These are phyloP conservation scores for Astraeus odoratus DNA, from an alignment of 768 basidiomycete species.

Conservation along the genomic window DNA sequence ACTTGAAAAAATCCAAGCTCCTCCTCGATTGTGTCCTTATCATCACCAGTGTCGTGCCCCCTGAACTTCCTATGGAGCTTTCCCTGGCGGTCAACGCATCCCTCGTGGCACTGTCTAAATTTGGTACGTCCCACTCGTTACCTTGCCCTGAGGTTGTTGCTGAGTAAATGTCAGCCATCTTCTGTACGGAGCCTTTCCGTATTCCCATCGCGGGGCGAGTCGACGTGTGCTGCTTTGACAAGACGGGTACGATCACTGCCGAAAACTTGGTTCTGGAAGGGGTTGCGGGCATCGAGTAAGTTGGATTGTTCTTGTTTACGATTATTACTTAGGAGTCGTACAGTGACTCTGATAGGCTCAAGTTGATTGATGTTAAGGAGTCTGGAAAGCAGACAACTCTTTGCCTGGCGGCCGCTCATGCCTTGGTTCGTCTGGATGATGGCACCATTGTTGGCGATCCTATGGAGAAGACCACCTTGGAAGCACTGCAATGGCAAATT, in stretches of 20 bases:
- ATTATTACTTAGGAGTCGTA: slow-evolving; percentile 1
- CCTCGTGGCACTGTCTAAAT: slow-evolving; percentile 89
- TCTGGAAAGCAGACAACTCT: slow-evolving; percentile 72
- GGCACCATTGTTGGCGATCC: slow-evolving; percentile 94
- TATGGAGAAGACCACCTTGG: slow-evolving; percentile 96
- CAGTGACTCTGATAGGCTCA: slow-evolving; percentile 54
- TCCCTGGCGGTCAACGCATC: slow-evolving; percentile 94
- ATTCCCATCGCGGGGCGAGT: slow-evolving; percentile 94
- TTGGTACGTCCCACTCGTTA: slow-evolving; percentile 48
- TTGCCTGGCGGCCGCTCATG: slow-evolving; percentile 91
- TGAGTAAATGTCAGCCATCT: slow-evolving; percentile 62
- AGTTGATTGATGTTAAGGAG: slow-evolving; percentile 74
- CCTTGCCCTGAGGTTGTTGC: neutral
- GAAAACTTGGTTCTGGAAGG: slow-evolving; percentile 94
- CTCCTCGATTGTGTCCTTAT: slow-evolving; percentile 94
- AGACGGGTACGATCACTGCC: slow-evolving; percentile 97
- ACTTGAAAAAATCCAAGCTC: slow-evolving; percentile 91
- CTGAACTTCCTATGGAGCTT: slow-evolving; percentile 97
- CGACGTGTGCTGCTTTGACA: slow-evolving; percentile 98
- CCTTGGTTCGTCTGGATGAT: slow-evolving; percentile 89
- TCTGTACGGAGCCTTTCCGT: slow-evolving; percentile 98
- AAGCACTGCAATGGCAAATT: slow-evolving; percentile 85
- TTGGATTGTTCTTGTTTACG: neutral
- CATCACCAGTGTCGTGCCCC: slow-evolving; percentile 95
- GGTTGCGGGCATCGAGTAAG: slow-evolving; percentile 85